Conservation (phyloP, 2,329 filamentous ascomycete species). For the Penicillium hesseltinei region DNA sequence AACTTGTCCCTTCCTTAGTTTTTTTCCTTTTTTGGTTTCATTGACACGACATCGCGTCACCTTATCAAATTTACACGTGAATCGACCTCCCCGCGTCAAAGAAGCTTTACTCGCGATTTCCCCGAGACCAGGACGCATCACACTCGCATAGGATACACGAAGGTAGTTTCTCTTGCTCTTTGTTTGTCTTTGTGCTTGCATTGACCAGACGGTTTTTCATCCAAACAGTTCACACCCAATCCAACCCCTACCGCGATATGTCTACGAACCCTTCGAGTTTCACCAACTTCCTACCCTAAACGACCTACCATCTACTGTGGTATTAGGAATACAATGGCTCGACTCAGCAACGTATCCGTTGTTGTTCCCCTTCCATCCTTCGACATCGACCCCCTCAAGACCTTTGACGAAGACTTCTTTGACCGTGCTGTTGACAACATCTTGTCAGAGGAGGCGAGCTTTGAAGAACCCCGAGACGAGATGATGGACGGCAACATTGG, state of each 20-base stretch:
- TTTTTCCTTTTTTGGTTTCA: not conserved
- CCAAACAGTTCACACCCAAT: not conserved
- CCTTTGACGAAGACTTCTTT: conserved; percentile 19
- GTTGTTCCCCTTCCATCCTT: conserved; percentile 20
- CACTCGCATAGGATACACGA: no score
- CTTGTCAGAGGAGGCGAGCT: conserved; percentile 25
- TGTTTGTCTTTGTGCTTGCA: not conserved
- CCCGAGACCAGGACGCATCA: not conserved
- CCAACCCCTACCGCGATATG: not conserved
- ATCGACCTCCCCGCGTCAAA: not conserved
- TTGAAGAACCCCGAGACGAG: conserved; percentile 9
- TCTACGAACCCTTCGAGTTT: not conserved
- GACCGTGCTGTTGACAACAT: conserved; percentile 25
- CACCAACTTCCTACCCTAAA: not conserved
- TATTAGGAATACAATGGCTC: not conserved
- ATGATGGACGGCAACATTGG: not conserved
- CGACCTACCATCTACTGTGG: not conserved
- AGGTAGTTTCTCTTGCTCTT: not conserved
- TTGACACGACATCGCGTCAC: not conserved
- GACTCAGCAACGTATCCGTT: conserved; percentile 14
- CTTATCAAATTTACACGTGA: not conserved
- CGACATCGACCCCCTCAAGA: conserved; percentile 21
- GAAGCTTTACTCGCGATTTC: not conserved
- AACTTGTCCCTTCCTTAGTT: not conserved
- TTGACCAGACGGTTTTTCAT: not conserved